A percentile compares a stretch with the other conserved stretches of the same genome.
Conservation (phyloP, 1,284 basidiomycete species). For the Phylloboletellus chloephorus region DNA sequence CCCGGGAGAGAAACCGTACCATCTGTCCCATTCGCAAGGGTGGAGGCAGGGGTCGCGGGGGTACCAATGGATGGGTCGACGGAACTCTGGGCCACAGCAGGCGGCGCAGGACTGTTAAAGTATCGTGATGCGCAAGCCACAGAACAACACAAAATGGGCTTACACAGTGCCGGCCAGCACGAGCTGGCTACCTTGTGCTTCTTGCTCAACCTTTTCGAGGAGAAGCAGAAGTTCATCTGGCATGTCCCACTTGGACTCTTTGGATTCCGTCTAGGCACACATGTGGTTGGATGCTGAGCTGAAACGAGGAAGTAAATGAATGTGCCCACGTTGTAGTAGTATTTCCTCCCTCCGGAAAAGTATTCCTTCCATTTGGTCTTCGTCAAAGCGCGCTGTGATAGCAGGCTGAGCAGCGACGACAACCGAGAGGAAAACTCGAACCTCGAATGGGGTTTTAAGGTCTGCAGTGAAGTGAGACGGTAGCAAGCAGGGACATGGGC, state of each 20-base stretch:
- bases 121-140: background rate
- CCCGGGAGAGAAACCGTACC: constrained; percentile 47
- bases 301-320: background rate
- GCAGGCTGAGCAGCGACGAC: constrained; percentile 9
- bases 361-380: constrained; percentile 93
- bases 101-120: constrained; percentile 15
- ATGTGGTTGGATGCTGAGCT: background rate
- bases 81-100: constrained; percentile 11
- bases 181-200: constrained; percentile 40
- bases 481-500: constrained; percentile 7
- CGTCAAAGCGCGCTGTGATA: constrained; percentile 69
- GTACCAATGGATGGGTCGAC: constrained; percentile 3
- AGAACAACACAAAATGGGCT: constrained; percentile 6
- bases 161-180: constrained; percentile 31
- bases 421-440: constrained; percentile 30
- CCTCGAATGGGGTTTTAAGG: constrained; percentile 83
- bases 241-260: constrained; percentile 95
- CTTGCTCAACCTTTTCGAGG: constrained; percentile 79
- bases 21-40: constrained; percentile 40
- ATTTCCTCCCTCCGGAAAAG: constrained; percentile 82
- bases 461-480: constrained; percentile 39
- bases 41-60: constrained; percentile 11
- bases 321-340: constrained; percentile 79
- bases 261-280: constrained; percentile 59
- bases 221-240: constrained; percentile 80